phyloP scores from a whole-genome alignment of 805 yeast species.

The Suhomyces sp. region DNA sequence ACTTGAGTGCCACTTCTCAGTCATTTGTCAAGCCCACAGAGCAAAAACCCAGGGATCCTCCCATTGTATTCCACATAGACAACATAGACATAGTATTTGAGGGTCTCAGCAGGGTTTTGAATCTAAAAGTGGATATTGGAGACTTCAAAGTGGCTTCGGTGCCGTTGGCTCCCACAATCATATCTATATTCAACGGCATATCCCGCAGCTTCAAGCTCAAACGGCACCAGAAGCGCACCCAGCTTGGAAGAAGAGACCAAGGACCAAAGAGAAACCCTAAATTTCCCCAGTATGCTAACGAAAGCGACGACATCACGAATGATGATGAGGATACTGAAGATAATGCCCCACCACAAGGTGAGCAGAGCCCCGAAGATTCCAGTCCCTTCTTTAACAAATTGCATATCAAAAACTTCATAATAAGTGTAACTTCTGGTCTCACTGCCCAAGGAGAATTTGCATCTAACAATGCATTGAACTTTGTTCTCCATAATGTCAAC shows the following conservation, averaged over 20 bases:
- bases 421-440: conserved; percentile 50
- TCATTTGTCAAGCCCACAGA: conserved; percentile 22
- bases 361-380: conserved; percentile 5
- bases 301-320: conserved; percentile 7
- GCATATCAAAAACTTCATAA: conserved; percentile 30
- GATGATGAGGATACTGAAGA: conserved; percentile 10
- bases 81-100: conserved; percentile 42
- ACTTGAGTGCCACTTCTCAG: conserved; percentile 76
- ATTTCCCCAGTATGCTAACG: conserved; percentile 26
- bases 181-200: conserved; percentile 36
- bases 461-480: conserved; percentile 26
- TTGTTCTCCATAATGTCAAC: conserved; percentile 24
- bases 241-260: conserved; percentile 2
- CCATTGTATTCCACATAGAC: conserved; percentile 32
- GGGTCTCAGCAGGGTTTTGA: conserved; percentile 37
- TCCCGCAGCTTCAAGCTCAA: conserved; percentile 33
- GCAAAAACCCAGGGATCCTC: conserved; percentile 7
- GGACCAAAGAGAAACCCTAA: conserved; percentile 6
- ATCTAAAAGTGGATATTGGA: conserved; percentile 40
- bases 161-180: conserved; percentile 40
- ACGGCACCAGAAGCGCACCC: conserved; percentile 26
- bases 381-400: conserved; percentile 36
- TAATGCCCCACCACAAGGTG: conserved; percentile 6
- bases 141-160: conserved; percentile 41
- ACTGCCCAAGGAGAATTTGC: conserved; percentile 39